These are phyloP conservation scores for Cercis canadensis DNA, from an alignment of 306 rosid genomes.

Conservation along the genomic window DNA sequence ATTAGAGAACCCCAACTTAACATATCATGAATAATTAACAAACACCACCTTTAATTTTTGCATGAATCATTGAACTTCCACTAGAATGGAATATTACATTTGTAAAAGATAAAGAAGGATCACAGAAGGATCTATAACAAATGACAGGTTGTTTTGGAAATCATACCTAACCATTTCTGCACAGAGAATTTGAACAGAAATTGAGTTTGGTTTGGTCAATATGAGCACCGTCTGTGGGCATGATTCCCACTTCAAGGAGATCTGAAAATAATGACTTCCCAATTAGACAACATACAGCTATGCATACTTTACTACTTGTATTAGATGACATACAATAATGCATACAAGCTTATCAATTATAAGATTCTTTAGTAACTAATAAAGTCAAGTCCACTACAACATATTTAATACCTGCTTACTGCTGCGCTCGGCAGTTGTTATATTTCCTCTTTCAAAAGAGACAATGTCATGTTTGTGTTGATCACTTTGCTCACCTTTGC, in stretches of 20 bases:
- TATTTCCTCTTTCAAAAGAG: constrained; percentile 94
- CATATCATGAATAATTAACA: neutral
- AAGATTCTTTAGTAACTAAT: constrained; percentile 23
- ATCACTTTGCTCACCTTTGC: constrained; percentile 85
- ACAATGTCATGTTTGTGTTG: constrained; percentile 92
- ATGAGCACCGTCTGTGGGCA: constrained; percentile 87
- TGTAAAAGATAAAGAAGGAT: neutral
- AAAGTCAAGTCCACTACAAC: constrained; percentile 37
- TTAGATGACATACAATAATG: constrained; percentile 7
- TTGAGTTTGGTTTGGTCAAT: constrained; percentile 90
- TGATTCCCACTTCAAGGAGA: constrained; percentile 95
- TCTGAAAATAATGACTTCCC: constrained; percentile 64
- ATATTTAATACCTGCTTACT: constrained; percentile 81
- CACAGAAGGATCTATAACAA: neutral
- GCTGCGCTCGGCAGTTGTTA: constrained; percentile 94
- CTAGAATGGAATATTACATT: neutral
- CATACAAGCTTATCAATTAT: constrained; percentile 1
- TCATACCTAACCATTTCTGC: constrained; percentile 88
- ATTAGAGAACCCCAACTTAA: neutral
- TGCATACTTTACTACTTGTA: constrained; percentile 10
- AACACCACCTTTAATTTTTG: neutral
- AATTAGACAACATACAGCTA: constrained; percentile 44
- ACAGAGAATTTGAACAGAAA: constrained; percentile 81
- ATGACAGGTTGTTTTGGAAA: constrained; percentile 28
- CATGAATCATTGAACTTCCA: neutral